Percentiles rank a stretch among this genome's conserved stretches.
Conservation (phyloP, 179 eudicot species). For the Gypsophila paniculata region DNA sequence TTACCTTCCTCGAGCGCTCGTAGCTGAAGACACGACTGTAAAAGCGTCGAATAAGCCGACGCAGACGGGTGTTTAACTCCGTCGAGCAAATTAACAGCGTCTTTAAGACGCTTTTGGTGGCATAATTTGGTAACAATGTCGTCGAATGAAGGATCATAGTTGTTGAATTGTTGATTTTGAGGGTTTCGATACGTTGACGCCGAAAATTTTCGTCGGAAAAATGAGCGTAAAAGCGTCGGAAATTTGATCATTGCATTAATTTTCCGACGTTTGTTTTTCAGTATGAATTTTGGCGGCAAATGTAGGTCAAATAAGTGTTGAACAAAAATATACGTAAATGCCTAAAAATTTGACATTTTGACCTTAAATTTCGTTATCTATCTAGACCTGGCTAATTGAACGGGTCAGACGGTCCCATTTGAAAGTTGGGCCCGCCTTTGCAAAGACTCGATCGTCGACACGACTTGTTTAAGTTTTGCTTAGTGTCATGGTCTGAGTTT, state of each 20-base stretch:
- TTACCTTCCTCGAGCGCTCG: conserved; percentile 52
- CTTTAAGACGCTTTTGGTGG: conserved; percentile 45
- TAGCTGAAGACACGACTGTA: conserved; percentile 43
- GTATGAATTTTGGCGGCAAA: not conserved
- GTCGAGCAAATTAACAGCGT: conserved; percentile 44
- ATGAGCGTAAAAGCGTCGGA: not conserved
- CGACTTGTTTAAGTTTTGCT: too few species aligned
- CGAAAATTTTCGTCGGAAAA: conserved; percentile 19
- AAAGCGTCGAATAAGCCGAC: conserved; percentile 33
- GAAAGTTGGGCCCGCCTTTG: too few species aligned
- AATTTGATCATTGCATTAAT: not conserved
- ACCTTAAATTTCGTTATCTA: too few species aligned
- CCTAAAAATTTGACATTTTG: too few species aligned
- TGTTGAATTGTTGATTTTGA: conserved; percentile 7
- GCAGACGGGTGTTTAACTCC: conserved; percentile 28
- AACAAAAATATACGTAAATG: too few species aligned
- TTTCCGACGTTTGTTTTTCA: not conserved
- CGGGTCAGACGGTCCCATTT: too few species aligned
- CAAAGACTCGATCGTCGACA: too few species aligned
- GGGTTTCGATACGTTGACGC: conserved; percentile 14
- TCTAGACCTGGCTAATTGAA: too few species aligned
- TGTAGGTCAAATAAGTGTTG: not conserved
- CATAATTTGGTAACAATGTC: conserved; percentile 47
- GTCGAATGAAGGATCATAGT: conserved; percentile 24
- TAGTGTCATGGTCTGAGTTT: too few species aligned